Evolutionary conservation across 495 filamentous ascomycete genomes (phyloP).

Genomic region (Penicillium lagena): DNA sequence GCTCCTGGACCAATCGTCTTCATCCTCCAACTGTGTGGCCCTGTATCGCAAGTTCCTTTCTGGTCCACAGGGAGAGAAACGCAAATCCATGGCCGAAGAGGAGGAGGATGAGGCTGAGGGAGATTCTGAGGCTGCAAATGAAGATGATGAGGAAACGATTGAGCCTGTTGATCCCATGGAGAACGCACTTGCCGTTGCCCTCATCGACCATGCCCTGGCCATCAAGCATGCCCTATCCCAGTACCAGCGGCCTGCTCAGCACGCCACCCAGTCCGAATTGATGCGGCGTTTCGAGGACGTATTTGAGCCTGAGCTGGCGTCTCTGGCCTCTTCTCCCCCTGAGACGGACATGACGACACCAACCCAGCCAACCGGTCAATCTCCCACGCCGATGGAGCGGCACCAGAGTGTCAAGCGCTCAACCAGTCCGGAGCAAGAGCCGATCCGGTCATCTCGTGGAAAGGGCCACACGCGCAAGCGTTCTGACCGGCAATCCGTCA

Average conservation of each 20-base stretch:
- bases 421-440: conserved; percentile 33
- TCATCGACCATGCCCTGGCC: conserved; percentile 82
- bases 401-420: conserved; percentile 20
- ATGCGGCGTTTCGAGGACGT: conserved; percentile 39
- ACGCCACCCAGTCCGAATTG: conserved; percentile 53
- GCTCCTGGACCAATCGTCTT: conserved; percentile 58
- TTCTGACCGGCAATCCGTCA: conserved; percentile 34
- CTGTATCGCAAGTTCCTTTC: conserved; percentile 70
- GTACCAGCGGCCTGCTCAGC: conserved; percentile 52
- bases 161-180: conserved; percentile 58
- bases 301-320: conserved; percentile 42
- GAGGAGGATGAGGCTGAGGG: conserved; percentile 41
- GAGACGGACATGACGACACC: conserved; percentile 19
- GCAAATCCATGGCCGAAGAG: conserved; percentile 40
- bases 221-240: conserved; percentile 76
- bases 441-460: conserved; percentile 24
- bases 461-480: conserved; percentile 28
- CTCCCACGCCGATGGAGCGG: conserved; percentile 17
- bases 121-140: conserved; percentile 8
- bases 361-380: conserved; percentile 16
- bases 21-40: conserved; percentile 61
- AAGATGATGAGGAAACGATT: conserved; percentile 30
- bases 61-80: conserved; percentile 35
- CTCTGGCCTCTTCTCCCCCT: conserved; percentile 19
- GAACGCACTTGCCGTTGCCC: conserved; percentile 75